Base-by-base conservation (phyloP, 1,139 yeast genomes). In the Yarrowia galli region DNA sequence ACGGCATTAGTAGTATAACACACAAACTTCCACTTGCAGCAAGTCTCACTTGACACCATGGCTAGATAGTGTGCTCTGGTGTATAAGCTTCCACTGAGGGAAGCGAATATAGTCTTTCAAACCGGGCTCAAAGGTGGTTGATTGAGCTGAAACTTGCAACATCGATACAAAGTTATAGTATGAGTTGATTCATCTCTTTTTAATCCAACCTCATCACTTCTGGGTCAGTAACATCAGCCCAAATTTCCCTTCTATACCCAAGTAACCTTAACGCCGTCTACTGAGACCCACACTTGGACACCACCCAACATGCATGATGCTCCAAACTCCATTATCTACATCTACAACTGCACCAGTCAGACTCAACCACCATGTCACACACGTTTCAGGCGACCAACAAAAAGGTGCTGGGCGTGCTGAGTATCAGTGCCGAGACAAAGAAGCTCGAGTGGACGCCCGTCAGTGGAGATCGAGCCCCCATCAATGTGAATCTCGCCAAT, bases 331-430 rank as follows among this genome's bases (percentile, higher is more conserved):
- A 18, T 20, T 20, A 51, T 51, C 58, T 10, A 25, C 61, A 23
- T 38, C 46, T 54, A 32, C 35, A 28, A 28, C 32, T 28, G 32
- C 32, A 28, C 3, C 4, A 3, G 32, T 7, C 32, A 28, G 32
- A 32, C 18, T 5, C 23, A 16, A 40, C 22, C 23, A 53, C n/a
- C 23, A 67, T 67, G 69, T 54, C 67, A 16, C 54, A 67, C 48
- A 63, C 69, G 23, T 67, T 61, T 22, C 73, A 73, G n/a, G 77
- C 77, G n/a, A 70, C 71, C 28, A 71, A 72, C 68, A 75, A 75
- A 60, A 75, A 75, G 68, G 71, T 70, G 45, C 70, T 72, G n/a
- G 77, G 77, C 22, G 67, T 68, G 42, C 61, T 70, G 46, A 69
- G 71, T 12, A 71, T 75, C 20, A 69, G 69, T 25, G 70, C 70